Evolutionary conservation across 257 asterid genomes (phyloP), one percentile per base, ranked within the genome.

Genomic region (Nicotiana undulata): DNA sequence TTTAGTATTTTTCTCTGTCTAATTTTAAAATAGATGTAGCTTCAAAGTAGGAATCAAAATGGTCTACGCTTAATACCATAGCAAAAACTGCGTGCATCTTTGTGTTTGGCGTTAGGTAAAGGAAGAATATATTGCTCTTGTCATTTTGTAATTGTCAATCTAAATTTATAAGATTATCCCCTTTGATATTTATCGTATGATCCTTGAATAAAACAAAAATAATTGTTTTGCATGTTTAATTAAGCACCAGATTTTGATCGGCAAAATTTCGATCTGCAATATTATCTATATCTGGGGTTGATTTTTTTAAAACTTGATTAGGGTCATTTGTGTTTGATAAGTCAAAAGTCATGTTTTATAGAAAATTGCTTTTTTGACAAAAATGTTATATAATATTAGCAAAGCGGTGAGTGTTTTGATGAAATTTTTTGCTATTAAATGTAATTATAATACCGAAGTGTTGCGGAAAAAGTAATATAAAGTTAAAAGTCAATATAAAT

Each of bases 71-170:
- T 24, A 61, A 22, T 70, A 63, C 18, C n/a, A 83, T 56, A 55
- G 80, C 34, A 79, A 64, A 79, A 79, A 49, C 49, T 26, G 51
- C 40, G 76, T 72, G 80, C 80, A 49, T 80, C 79, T 55, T 78
- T 60, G 58, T 72, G 31, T 3, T 78, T 37, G 60, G 77, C 12
- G 80, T 83, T 83, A 79, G 86, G 83, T 83, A 60, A 40, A 74
- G 64, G 46, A 68, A 37, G 46, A 29, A 68, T 46, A 49, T 72
- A 12, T 6, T 6, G 37, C 60, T 72, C 22, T 44, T 3, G 46
- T 29, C 34, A 40, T 40, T 40, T 8, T 40, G n/a, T n/a, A n/a
- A n/a, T n/a, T n/a, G 49, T 40, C 49, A 40, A 40, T 40, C 49
- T 9, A 40, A 40, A 40, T 40, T 40, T 40, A 67, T 10, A 67